Evolutionary conservation across 2,329 filamentous ascomycete species (phyloP).

Genomic region (Ophiocordyceps polyrhachis-furcata): DNA sequence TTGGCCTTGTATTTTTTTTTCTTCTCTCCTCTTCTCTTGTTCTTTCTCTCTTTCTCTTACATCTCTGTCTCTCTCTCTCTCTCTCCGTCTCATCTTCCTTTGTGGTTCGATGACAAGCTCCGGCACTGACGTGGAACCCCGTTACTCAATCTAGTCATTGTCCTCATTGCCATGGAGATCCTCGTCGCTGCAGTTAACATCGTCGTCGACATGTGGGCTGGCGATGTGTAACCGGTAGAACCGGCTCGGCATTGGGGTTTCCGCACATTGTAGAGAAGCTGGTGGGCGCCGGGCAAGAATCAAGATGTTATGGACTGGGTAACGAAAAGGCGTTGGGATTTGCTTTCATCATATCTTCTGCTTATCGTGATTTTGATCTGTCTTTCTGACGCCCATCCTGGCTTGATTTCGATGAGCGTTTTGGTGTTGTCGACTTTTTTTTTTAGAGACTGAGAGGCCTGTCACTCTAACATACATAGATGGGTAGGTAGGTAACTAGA

Average conservation of each 20-base stretch:
- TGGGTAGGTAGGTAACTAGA: no score
- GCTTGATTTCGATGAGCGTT: no score
- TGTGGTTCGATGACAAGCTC: no score
- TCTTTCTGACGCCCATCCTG: not conserved
- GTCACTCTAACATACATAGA: not conserved
- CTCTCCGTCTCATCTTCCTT: not conserved
- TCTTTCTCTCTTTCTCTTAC: not conserved
- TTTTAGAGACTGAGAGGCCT: no score
- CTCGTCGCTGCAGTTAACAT: constrained; percentile 88
- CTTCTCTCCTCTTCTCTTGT: not conserved
- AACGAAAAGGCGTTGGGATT: no score
- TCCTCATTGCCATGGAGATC: constrained; percentile 91
- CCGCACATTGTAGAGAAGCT: not conserved
- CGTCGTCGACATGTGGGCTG: constrained; percentile 70
- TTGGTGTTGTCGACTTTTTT: not conserved
- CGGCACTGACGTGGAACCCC: no score
- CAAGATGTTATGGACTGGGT: no score
- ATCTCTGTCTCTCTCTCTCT: no score
- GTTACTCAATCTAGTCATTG: constrained; percentile 44
- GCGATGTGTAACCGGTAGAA: constrained; percentile 6
- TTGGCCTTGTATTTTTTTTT: constrained; percentile 4
- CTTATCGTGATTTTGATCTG: not conserved
- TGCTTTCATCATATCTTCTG: no score
- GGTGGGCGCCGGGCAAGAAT: no score
- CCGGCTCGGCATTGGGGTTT: not conserved